Conservation (phyloP, 371 early-diverging fungal genomes). For the Rhizopus stolonifer region DNA sequence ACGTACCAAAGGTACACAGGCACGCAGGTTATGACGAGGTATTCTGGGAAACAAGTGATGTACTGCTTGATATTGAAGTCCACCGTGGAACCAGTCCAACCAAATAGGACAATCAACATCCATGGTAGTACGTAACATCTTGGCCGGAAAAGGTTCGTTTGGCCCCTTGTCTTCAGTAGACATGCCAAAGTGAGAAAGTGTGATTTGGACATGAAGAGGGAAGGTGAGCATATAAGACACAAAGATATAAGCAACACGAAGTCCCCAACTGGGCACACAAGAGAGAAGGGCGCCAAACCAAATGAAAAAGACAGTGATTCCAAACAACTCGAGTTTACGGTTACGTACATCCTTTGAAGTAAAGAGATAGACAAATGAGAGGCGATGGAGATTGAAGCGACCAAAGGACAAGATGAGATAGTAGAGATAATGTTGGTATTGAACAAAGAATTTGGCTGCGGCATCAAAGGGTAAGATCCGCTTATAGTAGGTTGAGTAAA, state of each 20-base stretch:
- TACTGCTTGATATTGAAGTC: slow-evolving; percentile 93
- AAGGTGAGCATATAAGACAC: slow-evolving; percentile 83
- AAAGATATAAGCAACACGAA: slow-evolving; percentile 66
- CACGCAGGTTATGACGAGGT: slow-evolving; percentile 85
- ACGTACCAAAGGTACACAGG: slow-evolving; percentile 70
- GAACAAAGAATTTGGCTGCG: slow-evolving; percentile 71
- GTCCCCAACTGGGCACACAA: slow-evolving; percentile 63
- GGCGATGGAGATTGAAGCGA: slow-evolving; percentile 88
- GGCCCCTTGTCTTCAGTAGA: slow-evolving; percentile 76
- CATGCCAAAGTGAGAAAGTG: slow-evolving; percentile 96
- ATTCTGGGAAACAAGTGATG: slow-evolving; percentile 95
- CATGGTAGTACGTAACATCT: slow-evolving; percentile 93
- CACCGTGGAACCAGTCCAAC: slow-evolving; percentile 98
- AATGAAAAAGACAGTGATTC: slow-evolving; percentile 70
- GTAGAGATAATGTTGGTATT: slow-evolving; percentile 83
- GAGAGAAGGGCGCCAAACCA: slow-evolving; percentile 80
- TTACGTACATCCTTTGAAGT: slow-evolving; percentile 62
- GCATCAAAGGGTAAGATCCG: slow-evolving; percentile 80
- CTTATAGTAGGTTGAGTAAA: slow-evolving; percentile 93
- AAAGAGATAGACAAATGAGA: slow-evolving; percentile 69
- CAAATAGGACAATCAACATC: slow-evolving; percentile 93
- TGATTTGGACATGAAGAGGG: slow-evolving; percentile 93
- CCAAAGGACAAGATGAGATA: slow-evolving; percentile 87
- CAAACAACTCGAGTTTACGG: slow-evolving; percentile 71
- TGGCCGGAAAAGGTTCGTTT: slow-evolving; percentile 77